A percentile compares a stretch with the other conserved stretches of the same genome.
Evolutionary conservation across 805 yeast genomes (phyloP).

Genomic region (Groenewaldozyma tartarivorans): DNA sequence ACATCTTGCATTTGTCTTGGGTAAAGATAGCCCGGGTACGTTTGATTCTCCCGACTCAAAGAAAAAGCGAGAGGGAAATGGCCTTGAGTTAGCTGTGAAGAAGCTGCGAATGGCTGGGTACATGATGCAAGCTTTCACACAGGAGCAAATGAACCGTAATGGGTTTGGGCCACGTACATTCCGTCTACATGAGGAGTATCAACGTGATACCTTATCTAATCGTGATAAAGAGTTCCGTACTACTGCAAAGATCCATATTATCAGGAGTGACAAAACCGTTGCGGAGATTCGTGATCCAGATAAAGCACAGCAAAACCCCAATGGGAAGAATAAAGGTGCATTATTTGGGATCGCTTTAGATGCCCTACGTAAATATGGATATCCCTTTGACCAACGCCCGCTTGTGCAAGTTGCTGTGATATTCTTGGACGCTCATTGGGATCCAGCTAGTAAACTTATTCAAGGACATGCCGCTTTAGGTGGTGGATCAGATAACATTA

Average conservation of each 20-base stretch:
- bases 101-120: constrained; percentile 77
- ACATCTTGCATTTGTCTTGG: constrained; percentile 71
- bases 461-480: constrained; percentile 91
- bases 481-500: constrained; percentile 64
- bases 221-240: constrained; percentile 38
- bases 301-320: constrained; percentile 74
- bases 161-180: constrained; percentile 76
- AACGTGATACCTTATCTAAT: constrained; percentile 42
- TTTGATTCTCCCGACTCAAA: constrained; percentile 58
- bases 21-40: constrained; percentile 57
- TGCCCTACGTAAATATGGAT: constrained; percentile 49
- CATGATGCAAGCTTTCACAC: constrained; percentile 84
- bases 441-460: constrained; percentile 45
- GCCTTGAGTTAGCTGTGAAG: constrained; percentile 56
- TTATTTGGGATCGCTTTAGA: constrained; percentile 72
- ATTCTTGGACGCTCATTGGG: constrained; percentile 81
- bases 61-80: constrained; percentile 44
- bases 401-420: constrained; percentile 60
- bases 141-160: constrained; percentile 73
- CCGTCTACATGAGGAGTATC: constrained; percentile 59
- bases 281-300: constrained; percentile 68
- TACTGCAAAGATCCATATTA: constrained; percentile 69
- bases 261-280: constrained; percentile 56
- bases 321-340: constrained; percentile 66
- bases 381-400: constrained; percentile 35